Percentiles rank a stretch among this genome's conserved stretches.
Conservation (phyloP, 495 filamentous ascomycete genomes). For the Terfezia boudieri region DNA sequence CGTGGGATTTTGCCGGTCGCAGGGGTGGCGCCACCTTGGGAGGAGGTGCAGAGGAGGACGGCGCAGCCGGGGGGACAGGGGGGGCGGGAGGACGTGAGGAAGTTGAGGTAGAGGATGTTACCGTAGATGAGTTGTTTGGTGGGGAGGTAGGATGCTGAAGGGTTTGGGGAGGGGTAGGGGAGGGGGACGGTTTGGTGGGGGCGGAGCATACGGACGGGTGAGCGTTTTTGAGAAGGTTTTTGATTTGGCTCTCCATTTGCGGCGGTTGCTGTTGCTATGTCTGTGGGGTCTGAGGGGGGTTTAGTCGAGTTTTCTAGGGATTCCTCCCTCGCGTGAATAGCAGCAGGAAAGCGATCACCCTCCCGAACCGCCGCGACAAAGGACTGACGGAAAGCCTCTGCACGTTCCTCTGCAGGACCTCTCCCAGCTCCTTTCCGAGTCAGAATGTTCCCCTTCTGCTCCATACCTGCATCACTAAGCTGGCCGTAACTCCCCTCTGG, state of each 20-base stretch:
- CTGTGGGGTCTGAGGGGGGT: not conserved
- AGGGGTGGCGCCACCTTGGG: constrained; percentile 5
- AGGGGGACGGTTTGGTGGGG: not conserved
- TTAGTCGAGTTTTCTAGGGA: not conserved
- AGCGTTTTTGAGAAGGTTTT: not conserved
- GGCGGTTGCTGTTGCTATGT: not conserved
- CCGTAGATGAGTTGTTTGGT: not conserved
- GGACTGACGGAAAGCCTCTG: not conserved
- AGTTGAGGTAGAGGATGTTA: not conserved
- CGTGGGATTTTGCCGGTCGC: constrained; percentile 15
- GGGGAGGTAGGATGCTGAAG: not conserved
- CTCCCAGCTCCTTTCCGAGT: too few relatives aligned
- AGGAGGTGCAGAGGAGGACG: constrained; percentile 9
- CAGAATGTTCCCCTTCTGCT: too few relatives aligned
- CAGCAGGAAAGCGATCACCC: not conserved
- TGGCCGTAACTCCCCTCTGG: not conserved
- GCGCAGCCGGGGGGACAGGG: constrained; percentile 3
- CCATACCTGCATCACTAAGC: too few relatives aligned
- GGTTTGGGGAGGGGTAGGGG: not conserved
- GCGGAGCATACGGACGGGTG: not conserved
- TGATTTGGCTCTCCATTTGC: not conserved
- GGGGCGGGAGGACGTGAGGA: not conserved
- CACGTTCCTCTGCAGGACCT: not conserved
- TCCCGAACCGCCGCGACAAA: not conserved
- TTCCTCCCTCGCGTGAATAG: not conserved